Percentiles rank a stretch among this genome's conserved stretches.
Evolutionary conservation across 2,329 filamentous ascomycete species (phyloP).

Genomic region (Grosmannia serpens): DNA sequence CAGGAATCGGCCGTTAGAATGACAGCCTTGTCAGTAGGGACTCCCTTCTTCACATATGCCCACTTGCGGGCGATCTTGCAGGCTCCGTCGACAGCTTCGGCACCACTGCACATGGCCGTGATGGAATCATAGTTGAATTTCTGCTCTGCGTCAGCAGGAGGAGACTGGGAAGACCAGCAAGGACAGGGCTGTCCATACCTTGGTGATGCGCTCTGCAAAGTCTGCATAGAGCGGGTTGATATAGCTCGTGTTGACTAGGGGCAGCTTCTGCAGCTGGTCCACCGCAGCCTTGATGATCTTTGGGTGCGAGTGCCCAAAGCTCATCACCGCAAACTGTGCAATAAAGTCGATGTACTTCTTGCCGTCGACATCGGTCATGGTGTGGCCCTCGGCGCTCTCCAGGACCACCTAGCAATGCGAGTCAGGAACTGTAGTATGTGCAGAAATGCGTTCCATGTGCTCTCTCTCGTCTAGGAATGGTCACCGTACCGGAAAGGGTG

Average conservation of each 20-base stretch:
- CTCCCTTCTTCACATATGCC: slow-evolving; percentile 3
- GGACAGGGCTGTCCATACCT: not conserved
- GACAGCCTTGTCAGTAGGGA: not conserved
- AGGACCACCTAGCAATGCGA: not conserved
- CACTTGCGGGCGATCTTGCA: slow-evolving; percentile 3
- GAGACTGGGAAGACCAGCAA: not conserved
- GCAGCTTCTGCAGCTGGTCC: slow-evolving; percentile 1
- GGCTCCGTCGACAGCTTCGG: not conserved
- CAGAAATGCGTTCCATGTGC: too few species aligned
- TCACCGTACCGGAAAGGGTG: not conserved
- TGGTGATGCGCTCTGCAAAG: slow-evolving; percentile 1
- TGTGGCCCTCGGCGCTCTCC: not conserved
- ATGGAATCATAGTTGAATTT: slow-evolving; percentile 1
- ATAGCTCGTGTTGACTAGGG: slow-evolving; percentile 2
- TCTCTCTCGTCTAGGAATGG: not conserved
- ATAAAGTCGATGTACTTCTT: slow-evolving; percentile 3
- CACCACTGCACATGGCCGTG: slow-evolving; percentile 1
- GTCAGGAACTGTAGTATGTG: not conserved
- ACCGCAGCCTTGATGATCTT: slow-evolving; percentile 3
- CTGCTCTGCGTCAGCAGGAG: not conserved
- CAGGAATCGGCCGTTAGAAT: not conserved
- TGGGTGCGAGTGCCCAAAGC: slow-evolving; percentile 2
- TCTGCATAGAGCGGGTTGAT: slow-evolving; percentile 3
- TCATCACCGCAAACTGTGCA: slow-evolving; percentile 2
- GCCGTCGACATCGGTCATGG: slow-evolving; percentile 1